These are phyloP conservation scores for Auricularia sp. DNA, from an alignment of 768 basidiomycete species.

Conservation along the genomic window DNA sequence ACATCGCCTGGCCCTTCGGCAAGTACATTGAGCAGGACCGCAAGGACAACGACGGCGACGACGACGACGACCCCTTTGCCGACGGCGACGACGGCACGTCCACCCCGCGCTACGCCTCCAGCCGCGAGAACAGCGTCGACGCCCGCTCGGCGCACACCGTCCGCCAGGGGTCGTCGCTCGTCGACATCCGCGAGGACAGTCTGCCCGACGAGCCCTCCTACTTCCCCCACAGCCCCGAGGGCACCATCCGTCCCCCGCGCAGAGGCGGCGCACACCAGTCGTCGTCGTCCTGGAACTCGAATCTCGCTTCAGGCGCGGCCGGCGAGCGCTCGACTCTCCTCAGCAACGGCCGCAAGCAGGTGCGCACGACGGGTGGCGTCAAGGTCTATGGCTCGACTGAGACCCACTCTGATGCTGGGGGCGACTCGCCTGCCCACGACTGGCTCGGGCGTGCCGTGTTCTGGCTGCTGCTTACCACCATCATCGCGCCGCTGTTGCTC, in stretches of 20 bases:
- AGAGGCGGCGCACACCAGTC: constrained; percentile 3
- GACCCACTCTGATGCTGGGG: constrained; percentile 3
- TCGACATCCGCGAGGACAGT: background rate
- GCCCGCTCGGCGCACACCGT: background rate
- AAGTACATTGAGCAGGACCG: constrained; percentile 90
- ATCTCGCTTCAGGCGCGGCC: constrained; percentile 3
- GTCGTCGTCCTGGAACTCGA: constrained; percentile 17
- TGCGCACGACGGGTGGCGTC: constrained; percentile 5
- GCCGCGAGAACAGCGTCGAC: constrained; percentile 2
- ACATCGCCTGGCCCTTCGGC: constrained; percentile 95
- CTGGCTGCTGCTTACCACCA: constrained; percentile 62
- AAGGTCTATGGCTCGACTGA: constrained; percentile 18
- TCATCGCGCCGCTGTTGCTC: constrained; percentile 86
- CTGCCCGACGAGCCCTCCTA: background rate
- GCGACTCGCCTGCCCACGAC: constrained; percentile 23
- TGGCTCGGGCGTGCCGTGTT: constrained; percentile 67
- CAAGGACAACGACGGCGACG: constrained; percentile 13
- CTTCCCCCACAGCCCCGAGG: background rate
- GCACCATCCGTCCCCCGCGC: background rate
- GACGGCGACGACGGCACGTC: constrained; percentile 24
- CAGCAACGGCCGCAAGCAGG: constrained; percentile 4
- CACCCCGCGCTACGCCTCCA: constrained; percentile 2
- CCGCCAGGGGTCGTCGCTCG: background rate
- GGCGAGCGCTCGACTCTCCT: constrained; percentile 11
- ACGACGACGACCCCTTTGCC: constrained; percentile 13